phyloP scores from a whole-genome alignment of 2,329 filamentous ascomycete genomes.

The Diplodia mutila region DNA sequence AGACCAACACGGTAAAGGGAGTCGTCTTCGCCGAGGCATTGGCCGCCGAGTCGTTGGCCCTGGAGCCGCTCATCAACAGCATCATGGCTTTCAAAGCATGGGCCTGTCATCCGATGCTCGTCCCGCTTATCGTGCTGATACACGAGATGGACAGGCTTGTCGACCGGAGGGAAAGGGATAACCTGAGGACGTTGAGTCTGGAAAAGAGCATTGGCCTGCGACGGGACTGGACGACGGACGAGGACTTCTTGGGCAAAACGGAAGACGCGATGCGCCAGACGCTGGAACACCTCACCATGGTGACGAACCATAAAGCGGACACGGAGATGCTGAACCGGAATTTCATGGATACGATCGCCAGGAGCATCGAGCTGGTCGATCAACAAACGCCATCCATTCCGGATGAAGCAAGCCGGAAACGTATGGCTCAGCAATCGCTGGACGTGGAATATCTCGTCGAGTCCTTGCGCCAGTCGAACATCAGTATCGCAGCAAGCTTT shows the following conservation, averaged over 20 bases:
- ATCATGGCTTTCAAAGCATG: background rate
- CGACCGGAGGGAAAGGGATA: background rate
- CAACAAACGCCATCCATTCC: background rate
- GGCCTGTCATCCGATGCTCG: background rate
- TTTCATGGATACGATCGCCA: background rate
- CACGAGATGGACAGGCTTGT: background rate
- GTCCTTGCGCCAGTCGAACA: background rate
- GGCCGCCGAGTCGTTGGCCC: too few species aligned
- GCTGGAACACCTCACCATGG: background rate
- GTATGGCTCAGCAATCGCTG: background rate
- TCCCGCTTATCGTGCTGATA: background rate
- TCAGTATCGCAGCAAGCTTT: background rate
- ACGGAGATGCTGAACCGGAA: background rate
- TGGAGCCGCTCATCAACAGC: background rate
- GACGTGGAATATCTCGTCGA: background rate
- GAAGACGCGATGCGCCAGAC: background rate
- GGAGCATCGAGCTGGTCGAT: background rate
- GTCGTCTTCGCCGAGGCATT: background rate
- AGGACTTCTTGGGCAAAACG: background rate
- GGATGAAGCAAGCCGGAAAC: background rate
- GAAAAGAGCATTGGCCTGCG: background rate
- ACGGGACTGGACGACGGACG: background rate
- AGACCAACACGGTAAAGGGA: background rate
- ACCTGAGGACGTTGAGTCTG: background rate
- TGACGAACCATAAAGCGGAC: conserved; percentile 6